Conservation (phyloP, 2,329 filamentous ascomycete genomes). For the Fusarium tjaetaba region DNA sequence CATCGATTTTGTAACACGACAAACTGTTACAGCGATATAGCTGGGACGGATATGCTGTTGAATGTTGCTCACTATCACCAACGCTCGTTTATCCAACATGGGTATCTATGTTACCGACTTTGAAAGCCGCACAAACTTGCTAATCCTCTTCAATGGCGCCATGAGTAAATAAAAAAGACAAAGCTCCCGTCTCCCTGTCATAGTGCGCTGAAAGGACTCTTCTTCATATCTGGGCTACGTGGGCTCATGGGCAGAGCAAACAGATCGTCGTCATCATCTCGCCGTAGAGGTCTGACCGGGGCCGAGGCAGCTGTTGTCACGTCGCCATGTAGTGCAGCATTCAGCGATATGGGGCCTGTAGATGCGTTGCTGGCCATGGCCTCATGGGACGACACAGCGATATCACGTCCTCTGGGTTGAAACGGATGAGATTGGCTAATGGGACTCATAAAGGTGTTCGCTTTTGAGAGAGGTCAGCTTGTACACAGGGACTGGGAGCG, state of each 20-base stretch:
- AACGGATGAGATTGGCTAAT: slow-evolving; percentile 49
- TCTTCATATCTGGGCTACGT: slow-evolving; percentile 84
- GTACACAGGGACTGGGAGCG: slow-evolving; percentile 17
- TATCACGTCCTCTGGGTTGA: slow-evolving; percentile 46
- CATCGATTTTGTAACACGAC: neutral
- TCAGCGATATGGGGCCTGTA: slow-evolving; percentile 46
- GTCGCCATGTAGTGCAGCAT: slow-evolving; percentile 46
- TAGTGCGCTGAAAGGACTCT: slow-evolving; percentile 78
- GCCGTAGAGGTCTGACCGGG: slow-evolving; percentile 29
- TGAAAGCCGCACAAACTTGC: neutral
- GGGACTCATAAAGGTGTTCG: slow-evolving; percentile 49
- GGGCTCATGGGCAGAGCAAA: slow-evolving; percentile 91
- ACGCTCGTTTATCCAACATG: slow-evolving; percentile 28
- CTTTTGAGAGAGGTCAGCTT: slow-evolving; percentile 35
- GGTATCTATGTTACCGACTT: slow-evolving; percentile 28
- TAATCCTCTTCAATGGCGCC: neutral
- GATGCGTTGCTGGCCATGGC: slow-evolving; percentile 41
- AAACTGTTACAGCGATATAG: neutral
- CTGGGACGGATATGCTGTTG: neutral
- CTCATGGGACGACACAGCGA: slow-evolving; percentile 51
- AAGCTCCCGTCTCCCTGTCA: slow-evolving; percentile 7
- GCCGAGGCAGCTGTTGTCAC: slow-evolving; percentile 24
- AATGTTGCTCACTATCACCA: slow-evolving; percentile 5
- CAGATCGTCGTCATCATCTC: slow-evolving; percentile 74
- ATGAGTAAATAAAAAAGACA: neutral